These are phyloP conservation scores for Cladosporium sp. DNA, from an alignment of 2,329 filamentous ascomycete genomes.

Conservation along the genomic window DNA sequence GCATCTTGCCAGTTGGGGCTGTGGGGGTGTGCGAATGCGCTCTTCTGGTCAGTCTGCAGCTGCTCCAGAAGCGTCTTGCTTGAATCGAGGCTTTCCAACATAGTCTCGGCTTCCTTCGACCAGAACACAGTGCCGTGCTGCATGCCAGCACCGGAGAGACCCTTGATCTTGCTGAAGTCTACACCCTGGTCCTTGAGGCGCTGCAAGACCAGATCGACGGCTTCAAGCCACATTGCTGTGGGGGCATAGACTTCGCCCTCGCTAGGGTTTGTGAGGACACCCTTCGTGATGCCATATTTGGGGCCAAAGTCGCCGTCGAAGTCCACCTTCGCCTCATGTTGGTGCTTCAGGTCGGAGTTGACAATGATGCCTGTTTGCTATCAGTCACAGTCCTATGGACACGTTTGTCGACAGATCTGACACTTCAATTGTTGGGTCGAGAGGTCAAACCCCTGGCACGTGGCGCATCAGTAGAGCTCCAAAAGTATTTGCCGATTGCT, in stretches of 20 bases:
- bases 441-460: constrained; percentile 71
- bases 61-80: constrained; percentile 66
- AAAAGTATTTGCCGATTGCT: background rate
- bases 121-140: constrained; percentile 98
- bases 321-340: constrained; percentile 85
- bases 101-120: constrained; percentile 63
- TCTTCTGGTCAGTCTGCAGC: constrained; percentile 48
- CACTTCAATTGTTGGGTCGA: constrained; percentile 97
- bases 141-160: constrained; percentile 88
- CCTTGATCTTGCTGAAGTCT: constrained; percentile 70
- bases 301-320: constrained; percentile 78
- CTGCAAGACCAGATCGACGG: constrained; percentile 76
- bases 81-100: constrained; percentile 60
- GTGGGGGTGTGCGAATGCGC: constrained; percentile 75
- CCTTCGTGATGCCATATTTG: constrained; percentile 70
- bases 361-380: constrained; percentile 67
- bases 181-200: constrained; percentile 66
- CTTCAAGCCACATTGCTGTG: constrained; percentile 91
- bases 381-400: background rate
- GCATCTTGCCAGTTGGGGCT: constrained; percentile 98
- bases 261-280: constrained; percentile 74
- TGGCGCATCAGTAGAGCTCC: background rate
- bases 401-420: constrained; percentile 28
- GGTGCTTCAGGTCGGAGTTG: constrained; percentile 72
- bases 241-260: constrained; percentile 91